Evolutionary conservation across 1,284 basidiomycete genomes (phyloP), one percentile per base, ranked within the genome.

Genomic region (Leccinum olivaceoglutinosum): DNA sequence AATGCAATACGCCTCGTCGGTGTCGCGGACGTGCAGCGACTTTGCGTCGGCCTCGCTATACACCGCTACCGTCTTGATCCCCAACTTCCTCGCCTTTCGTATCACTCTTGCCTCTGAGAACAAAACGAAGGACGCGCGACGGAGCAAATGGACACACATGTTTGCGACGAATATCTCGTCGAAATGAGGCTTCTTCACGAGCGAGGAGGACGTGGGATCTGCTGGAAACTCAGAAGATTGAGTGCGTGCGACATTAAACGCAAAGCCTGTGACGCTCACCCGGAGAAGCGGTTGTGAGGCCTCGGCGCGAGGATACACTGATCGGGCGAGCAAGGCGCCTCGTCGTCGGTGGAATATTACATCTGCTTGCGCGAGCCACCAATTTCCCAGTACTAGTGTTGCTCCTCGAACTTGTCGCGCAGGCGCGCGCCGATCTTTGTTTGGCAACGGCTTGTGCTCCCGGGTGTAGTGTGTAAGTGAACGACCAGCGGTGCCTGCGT

Each of bases 1-100:
- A 60, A 98, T 94, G 69, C 90, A 92, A 73, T 93, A 96, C 5
- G 95, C 94, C 73, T 98, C 95, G 72, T 98, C 95, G n/a, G 96
- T 95, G 78, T 90, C 74, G 64, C 83, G 77, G 25, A 94, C 94
- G 75, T 96, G 94, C 62, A 94, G 75, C 0, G 92, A 84, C 67
- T 87, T 79, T 32, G 81, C 82, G 69, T 98, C 95, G 8, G 87
- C 92, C 58, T 94, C 90, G 62, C 91, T 93, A 73, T 91, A 97
- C 36, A 97, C 92, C 1, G 94, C 93, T 16, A 97, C 25, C 92
- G 92, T 94, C 80, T 85, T 87, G 71, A 97, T 88, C 1, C 94
- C 94, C 1, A 97, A 80, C 71, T 91, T 89, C 75, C 81, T 86
- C n/a, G 92, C 92, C 1, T 95, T 95, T 53, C 90, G 86, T 66